These are phyloP conservation scores for Poronia punctata DNA, from an alignment of 495 filamentous ascomycete species.

Conservation along the genomic window DNA sequence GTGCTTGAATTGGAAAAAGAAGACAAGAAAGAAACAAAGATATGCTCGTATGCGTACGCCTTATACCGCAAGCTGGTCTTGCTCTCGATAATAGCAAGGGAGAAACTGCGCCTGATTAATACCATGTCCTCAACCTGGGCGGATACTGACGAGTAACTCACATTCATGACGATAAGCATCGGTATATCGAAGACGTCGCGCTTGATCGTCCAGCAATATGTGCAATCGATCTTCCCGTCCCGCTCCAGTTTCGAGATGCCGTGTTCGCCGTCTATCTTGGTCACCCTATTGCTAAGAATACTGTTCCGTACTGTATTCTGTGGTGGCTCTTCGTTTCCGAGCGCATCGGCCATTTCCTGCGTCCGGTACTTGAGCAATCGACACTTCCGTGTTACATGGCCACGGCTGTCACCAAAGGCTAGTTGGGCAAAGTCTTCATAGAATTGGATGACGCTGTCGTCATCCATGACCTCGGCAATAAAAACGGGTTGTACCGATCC, in stretches of 20 bases:
- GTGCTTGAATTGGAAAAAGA: too few relatives aligned
- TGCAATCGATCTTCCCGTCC: slow-evolving; percentile 90
- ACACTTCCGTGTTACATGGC: slow-evolving; percentile 73
- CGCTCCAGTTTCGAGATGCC: slow-evolving; percentile 70
- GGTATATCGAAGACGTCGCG: slow-evolving; percentile 97
- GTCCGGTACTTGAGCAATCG: slow-evolving; percentile 87
- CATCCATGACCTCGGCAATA: slow-evolving; percentile 85
- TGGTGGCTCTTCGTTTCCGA: slow-evolving; percentile 23
- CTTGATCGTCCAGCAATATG: slow-evolving; percentile 93
- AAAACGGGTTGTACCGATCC: slow-evolving; percentile 63
- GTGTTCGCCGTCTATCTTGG: slow-evolving; percentile 65
- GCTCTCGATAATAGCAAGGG: slow-evolving; percentile 43
- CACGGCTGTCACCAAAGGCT: slow-evolving; percentile 82
- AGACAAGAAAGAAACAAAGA: slow-evolving; percentile 5
- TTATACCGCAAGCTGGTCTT: slow-evolving; percentile 43
- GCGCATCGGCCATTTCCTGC: slow-evolving; percentile 47
- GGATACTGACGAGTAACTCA: slow-evolving; percentile 43
- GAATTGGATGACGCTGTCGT: slow-evolving; percentile 87
- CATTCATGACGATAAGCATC: slow-evolving; percentile 96
- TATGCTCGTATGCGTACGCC: not conserved
- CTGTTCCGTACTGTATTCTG: slow-evolving; percentile 40
- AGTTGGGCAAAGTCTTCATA: slow-evolving; percentile 92
- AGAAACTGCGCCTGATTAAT: slow-evolving; percentile 37
- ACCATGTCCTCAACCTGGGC: not conserved
- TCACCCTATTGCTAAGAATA: slow-evolving; percentile 45